These are phyloP conservation scores for Hemileccinum rubropunctum DNA, from an alignment of 768 basidiomycete genomes.

Conservation along the genomic window DNA sequence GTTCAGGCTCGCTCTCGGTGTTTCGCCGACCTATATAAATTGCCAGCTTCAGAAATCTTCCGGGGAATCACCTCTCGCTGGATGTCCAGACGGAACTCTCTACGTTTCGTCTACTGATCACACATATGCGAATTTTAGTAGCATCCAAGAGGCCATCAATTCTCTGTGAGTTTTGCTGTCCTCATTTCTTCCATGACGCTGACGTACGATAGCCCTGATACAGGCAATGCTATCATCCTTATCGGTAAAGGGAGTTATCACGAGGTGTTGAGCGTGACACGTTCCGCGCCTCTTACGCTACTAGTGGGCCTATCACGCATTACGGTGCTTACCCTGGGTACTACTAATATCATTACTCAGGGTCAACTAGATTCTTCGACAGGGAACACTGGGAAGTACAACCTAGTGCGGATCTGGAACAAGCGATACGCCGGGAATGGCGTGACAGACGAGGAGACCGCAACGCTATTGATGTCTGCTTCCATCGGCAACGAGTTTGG, in stretches of 20 bases:
- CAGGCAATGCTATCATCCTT: slow-evolving; percentile 45
- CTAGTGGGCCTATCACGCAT: no score
- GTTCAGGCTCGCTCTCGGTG: slow-evolving; percentile 16
- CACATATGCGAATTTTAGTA: slow-evolving; percentile 41
- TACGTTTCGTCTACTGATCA: slow-evolving; percentile 53
- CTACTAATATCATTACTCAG: slow-evolving; percentile 23
- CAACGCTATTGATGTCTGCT: slow-evolving; percentile 56
- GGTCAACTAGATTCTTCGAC: slow-evolving; percentile 48
- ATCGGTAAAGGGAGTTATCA: slow-evolving; percentile 58
- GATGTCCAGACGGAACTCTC: slow-evolving; percentile 56
- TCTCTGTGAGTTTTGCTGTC: slow-evolving; percentile 43
- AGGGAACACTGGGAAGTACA: slow-evolving; percentile 38
- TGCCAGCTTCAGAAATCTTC: slow-evolving; percentile 51
- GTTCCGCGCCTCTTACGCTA: slow-evolving; percentile 51
- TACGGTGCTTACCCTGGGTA: no score
- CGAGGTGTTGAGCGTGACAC: slow-evolving; percentile 57
- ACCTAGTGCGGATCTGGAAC: slow-evolving; percentile 54
- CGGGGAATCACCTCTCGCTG: slow-evolving; percentile 41
- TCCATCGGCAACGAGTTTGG: neutral
- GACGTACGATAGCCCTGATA: slow-evolving; percentile 35
- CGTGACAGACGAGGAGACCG: slow-evolving; percentile 56
- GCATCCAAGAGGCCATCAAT: slow-evolving; percentile 52
- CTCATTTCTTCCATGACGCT: neutral
- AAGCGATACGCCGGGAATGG: slow-evolving; percentile 40
- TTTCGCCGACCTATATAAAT: slow-evolving; percentile 45